Evolutionary conservation across 2,329 filamentous ascomycete species (phyloP).

Genomic region (Claviceps humidiphila): DNA sequence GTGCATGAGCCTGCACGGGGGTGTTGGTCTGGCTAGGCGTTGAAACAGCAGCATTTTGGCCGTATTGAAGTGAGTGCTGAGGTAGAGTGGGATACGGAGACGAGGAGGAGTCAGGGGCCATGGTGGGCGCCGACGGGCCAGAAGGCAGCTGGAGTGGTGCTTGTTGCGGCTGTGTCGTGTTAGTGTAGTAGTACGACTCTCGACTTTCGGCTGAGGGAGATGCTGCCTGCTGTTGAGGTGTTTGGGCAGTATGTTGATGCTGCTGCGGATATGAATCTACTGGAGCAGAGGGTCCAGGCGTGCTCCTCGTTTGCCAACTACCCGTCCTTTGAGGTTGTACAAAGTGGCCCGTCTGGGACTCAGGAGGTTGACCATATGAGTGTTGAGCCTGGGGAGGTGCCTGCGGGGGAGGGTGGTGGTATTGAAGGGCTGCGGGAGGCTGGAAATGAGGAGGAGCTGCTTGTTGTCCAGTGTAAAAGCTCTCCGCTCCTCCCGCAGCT

Average conservation of each 20-base stretch:
- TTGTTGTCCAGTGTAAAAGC: constrained; percentile 66
- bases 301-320: constrained; percentile 34
- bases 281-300: constrained; percentile 25
- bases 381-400: constrained; percentile 28
- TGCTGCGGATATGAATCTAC: constrained; percentile 16
- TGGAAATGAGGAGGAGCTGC: constrained; percentile 26
- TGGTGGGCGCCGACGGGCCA: constrained; percentile 24
- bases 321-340: constrained; percentile 33
- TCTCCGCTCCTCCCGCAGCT: constrained; percentile 50
- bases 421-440: constrained; percentile 7
- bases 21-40: constrained; percentile 20
- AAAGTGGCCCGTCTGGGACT: constrained; percentile 29
- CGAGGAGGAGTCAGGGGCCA: constrained; percentile 27
- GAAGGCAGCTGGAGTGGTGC: constrained; percentile 15
- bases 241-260: constrained; percentile 14
- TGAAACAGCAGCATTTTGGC: constrained; percentile 29
- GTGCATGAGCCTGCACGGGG: constrained; percentile 16
- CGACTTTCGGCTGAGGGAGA: constrained; percentile 34
- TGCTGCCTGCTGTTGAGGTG: constrained; percentile 16
- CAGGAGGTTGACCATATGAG: constrained; percentile 28
- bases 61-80: constrained; percentile 33
- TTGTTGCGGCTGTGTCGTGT: constrained; percentile 25
- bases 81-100: constrained; percentile 39
- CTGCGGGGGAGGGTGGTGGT: constrained; percentile 15
- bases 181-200: constrained; percentile 44